phyloP scores from a whole-genome alignment of 768 basidiomycete species.

The Tylopilus subfusipes region DNA sequence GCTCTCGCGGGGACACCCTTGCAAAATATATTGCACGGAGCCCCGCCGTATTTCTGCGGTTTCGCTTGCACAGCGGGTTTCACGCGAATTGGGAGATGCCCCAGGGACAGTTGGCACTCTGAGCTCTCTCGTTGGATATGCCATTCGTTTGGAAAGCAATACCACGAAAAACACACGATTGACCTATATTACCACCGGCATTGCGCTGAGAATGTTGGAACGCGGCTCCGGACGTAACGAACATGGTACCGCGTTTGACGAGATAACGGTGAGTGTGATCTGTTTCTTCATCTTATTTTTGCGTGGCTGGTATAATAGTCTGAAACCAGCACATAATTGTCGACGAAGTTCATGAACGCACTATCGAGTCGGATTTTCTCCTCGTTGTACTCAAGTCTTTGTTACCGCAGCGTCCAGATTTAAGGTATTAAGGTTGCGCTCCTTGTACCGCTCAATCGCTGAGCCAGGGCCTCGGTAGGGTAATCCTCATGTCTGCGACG shows the following conservation, averaged over 20 bases:
- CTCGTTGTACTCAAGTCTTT: conserved; percentile 89
- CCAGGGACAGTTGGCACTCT: conserved; percentile 72
- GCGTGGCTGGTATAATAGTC: not conserved
- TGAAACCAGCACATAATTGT: conserved; percentile 80
- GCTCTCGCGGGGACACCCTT: conserved; percentile 71
- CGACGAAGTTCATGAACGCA: conserved; percentile 97
- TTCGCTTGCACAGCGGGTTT: conserved; percentile 90
- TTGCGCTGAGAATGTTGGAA: conserved; percentile 97
- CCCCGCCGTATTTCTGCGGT: conserved; percentile 95
- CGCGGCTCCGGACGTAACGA: conserved; percentile 66
- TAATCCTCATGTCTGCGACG: conserved; percentile 96
- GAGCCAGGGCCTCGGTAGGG: conserved; percentile 43
- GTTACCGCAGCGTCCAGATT: conserved; percentile 66
- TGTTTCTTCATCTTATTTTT: conserved; percentile 1
- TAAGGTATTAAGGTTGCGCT: conserved; percentile 58
- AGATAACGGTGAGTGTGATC: conserved; percentile 73
- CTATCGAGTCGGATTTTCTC: conserved; percentile 96
- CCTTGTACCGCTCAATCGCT: conserved; percentile 1
- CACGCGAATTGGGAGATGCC: conserved; percentile 85
- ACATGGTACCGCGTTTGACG: conserved; percentile 82
- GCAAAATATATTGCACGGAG: conserved; percentile 94
- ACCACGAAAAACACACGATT: conserved; percentile 74
- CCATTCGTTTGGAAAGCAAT: conserved; percentile 88
- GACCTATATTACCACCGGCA: conserved; percentile 89
- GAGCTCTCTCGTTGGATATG: conserved; percentile 86